Conservation (phyloP, 345 rosid genomes). For the Laguncularia racemosa region DNA sequence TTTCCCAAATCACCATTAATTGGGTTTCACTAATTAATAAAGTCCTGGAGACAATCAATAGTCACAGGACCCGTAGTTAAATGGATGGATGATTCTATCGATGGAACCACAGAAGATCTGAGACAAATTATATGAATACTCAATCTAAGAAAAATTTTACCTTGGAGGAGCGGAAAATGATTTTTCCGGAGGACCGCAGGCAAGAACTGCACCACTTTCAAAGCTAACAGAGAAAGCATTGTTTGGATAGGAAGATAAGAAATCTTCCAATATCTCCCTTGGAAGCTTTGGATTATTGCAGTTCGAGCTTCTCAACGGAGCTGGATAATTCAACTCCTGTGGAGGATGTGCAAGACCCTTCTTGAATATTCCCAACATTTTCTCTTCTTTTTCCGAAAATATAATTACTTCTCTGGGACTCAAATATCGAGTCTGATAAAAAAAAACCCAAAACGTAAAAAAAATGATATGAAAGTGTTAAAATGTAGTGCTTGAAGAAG, state of each 20-base stretch:
- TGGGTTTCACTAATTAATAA: no score
- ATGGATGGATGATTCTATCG: no score
- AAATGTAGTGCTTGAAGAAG: no score
- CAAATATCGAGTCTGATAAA: not conserved
- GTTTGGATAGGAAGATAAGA: slow-evolving; percentile 23
- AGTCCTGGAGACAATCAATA: no score
- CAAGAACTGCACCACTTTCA: slow-evolving; percentile 32
- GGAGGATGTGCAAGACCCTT: slow-evolving; percentile 53
- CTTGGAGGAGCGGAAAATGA: slow-evolving; percentile 37
- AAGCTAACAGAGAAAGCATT: slow-evolving; percentile 32
- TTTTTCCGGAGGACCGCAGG: slow-evolving; percentile 24
- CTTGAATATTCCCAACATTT: slow-evolving; percentile 65
- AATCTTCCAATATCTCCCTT: slow-evolving; percentile 29
- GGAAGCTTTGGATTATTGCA: slow-evolving; percentile 34
- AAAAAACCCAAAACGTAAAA: not conserved
- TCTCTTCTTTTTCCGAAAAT: not conserved
- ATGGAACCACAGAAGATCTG: no score
- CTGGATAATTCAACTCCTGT: slow-evolving; percentile 54
- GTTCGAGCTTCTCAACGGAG: slow-evolving; percentile 15
- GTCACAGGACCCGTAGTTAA: no score
- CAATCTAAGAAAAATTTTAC: slow-evolving; percentile 12
- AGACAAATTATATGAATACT: no score
- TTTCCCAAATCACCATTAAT: no score
- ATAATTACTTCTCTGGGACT: no score
- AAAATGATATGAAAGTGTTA: no score